A percentile compares a stretch with the other conserved stretches of the same genome.
These are phyloP conservation scores for Bullera alba DNA, from an alignment of 768 basidiomycete species.

Conservation along the genomic window DNA sequence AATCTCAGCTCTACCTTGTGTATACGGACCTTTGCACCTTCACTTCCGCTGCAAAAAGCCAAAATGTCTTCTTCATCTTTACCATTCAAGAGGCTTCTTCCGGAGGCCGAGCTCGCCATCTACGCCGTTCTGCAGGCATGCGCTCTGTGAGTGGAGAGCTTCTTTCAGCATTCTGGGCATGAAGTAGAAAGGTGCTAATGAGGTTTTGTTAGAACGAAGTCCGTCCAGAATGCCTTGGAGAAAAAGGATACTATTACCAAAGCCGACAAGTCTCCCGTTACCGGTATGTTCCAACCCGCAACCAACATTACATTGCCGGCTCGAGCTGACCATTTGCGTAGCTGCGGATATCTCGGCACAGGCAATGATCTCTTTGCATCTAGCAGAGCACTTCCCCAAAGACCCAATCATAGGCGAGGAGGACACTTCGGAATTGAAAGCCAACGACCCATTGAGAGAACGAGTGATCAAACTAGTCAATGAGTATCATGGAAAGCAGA, in stretches of 20 bases:
- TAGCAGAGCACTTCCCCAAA: conserved; percentile 66
- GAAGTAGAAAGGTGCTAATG: too few species aligned
- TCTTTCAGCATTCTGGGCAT: neutral
- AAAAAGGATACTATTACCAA: conserved; percentile 81
- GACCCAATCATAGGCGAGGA: conserved; percentile 94
- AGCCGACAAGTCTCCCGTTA: conserved; percentile 85
- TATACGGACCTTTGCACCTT: too few species aligned
- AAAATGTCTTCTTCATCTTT: conserved; percentile 18
- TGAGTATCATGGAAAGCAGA: conserved; percentile 61
- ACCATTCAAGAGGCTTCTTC: conserved; percentile 50
- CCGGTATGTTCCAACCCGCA: conserved; percentile 53
- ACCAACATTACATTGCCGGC: too few species aligned
- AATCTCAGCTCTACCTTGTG: too few species aligned
- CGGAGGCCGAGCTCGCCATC: conserved; percentile 74
- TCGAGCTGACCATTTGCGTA: conserved; percentile 43
- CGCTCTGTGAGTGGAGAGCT: conserved; percentile 48
- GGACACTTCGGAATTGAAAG: conserved; percentile 71
- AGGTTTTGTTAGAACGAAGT: conserved; percentile 59
- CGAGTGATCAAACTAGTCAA: conserved; percentile 77
- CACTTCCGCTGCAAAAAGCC: too few species aligned
- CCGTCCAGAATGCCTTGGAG: conserved; percentile 78
- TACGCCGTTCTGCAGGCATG: conserved; percentile 83
- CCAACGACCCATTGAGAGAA: conserved; percentile 53
- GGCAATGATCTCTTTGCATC: conserved; percentile 77
- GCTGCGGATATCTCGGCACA: conserved; percentile 94